These are phyloP conservation scores for Strigomonas culicis DNA, from an alignment of 208 protist genomes.

Conservation along the genomic window DNA sequence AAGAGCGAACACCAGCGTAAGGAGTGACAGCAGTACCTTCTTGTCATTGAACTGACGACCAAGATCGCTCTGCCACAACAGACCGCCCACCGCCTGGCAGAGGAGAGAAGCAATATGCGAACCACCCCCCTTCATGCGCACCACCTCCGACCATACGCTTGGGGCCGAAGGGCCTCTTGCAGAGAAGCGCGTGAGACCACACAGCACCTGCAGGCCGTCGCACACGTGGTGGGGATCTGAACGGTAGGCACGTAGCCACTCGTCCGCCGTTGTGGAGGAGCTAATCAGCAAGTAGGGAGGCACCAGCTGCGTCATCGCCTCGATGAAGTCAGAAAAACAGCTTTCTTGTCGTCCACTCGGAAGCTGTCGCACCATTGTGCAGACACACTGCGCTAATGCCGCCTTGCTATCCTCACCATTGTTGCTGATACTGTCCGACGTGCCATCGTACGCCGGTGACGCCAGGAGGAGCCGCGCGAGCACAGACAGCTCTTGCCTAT, in stretches of 20 bases:
- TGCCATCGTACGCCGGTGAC: neutral
- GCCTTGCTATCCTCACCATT: neutral
- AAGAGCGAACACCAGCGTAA: neutral
- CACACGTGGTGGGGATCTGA: neutral
- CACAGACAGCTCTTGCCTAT: neutral
- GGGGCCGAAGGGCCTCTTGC: too few species aligned
- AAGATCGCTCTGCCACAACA: neutral
- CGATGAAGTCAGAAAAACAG: neutral
- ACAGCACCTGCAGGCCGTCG: neutral
- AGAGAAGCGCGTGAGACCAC: neutral
- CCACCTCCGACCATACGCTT: slow-evolving; percentile 3
- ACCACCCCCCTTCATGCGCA: neutral
- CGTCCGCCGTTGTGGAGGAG: neutral
- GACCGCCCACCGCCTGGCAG: slow-evolving; percentile 3
- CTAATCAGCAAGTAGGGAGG: neutral
- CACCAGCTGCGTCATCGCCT: neutral
- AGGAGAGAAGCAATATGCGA: neutral
- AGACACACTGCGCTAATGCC: neutral
- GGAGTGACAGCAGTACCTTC: neutral
- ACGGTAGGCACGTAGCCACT: neutral
- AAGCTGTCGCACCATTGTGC: neutral
- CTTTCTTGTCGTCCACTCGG: neutral
- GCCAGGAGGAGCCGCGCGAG: neutral
- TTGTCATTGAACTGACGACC: neutral
- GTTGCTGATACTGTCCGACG: too few species aligned